These are phyloP conservation scores for Haematococcus sp. DNA, from an alignment of 139 green algal species.

Conservation along the genomic window DNA sequence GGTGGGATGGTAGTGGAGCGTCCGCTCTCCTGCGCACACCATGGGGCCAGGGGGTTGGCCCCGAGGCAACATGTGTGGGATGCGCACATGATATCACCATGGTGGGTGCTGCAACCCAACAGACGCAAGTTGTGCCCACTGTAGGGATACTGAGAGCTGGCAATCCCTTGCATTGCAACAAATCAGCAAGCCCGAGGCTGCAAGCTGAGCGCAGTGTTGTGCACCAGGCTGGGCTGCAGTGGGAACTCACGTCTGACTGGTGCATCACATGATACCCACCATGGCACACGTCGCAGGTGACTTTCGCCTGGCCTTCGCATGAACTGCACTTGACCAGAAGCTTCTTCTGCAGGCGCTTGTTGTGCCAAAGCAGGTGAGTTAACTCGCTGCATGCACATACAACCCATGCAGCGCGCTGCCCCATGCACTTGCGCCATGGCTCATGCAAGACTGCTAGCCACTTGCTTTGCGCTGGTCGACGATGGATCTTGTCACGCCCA, in stretches of 20 bases:
- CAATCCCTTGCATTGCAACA: not conserved
- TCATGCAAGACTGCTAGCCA: not conserved
- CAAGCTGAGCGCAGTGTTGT: no score
- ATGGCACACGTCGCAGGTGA: constrained; percentile 41
- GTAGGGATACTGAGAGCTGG: not conserved
- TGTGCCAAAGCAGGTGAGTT: not conserved
- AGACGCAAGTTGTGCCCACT: not conserved
- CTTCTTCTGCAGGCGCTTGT: constrained; percentile 19
- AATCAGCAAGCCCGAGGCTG: no score
- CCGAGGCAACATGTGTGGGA: no score
- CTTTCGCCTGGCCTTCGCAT: constrained; percentile 22
- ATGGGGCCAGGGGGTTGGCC: no score
- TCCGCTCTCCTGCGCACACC: constrained; percentile 22
- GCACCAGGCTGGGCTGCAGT: no score
- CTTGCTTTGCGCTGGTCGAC: constrained; percentile 36
- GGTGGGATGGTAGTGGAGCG: constrained; percentile 14
- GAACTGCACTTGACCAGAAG: constrained; percentile 11
- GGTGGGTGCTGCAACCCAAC: not conserved
- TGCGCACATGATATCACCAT: not conserved
- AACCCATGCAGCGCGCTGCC: no score
- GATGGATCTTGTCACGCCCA: constrained; percentile 34
- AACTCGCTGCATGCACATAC: no score
- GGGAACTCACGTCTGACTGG: no score
- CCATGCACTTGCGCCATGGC: not conserved
- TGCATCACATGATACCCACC: constrained; percentile 40